A percentile compares a stretch with the other conserved stretches of the same genome.
Evolutionary conservation across 2,329 filamentous ascomycete genomes (phyloP).

Genomic region (Macrophomina tecta): DNA sequence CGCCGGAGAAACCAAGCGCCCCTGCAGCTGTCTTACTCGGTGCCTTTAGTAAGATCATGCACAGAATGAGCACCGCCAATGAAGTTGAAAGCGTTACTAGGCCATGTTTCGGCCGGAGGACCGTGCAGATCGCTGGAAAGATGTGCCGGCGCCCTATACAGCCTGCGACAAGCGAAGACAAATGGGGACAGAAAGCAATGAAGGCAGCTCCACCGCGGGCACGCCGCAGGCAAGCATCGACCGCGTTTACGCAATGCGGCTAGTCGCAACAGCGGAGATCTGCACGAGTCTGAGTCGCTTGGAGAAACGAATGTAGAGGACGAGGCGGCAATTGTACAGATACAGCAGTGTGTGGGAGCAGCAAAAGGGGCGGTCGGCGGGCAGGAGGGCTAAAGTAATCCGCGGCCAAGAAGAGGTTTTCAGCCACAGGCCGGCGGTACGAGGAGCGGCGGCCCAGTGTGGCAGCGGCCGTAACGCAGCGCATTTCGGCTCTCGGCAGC

Average conservation of each 20-base stretch:
- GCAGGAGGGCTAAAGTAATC: not conserved
- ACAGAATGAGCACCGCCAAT: not conserved
- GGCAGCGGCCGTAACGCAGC: slow-evolving; percentile 14
- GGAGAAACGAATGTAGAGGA: not conserved
- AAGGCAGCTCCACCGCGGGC: slow-evolving; percentile 20
- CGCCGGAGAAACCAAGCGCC: not conserved
- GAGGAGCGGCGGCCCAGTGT: not conserved
- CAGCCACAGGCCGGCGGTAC: slow-evolving; percentile 22
- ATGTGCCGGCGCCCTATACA: slow-evolving; percentile 19
- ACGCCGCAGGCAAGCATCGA: slow-evolving; percentile 12
- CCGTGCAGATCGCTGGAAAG: slow-evolving; percentile 9
- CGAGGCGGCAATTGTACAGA: not conserved
- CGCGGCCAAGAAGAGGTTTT: not conserved
- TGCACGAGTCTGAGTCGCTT: slow-evolving; percentile 13
- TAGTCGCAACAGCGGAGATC: slow-evolving; percentile 8
- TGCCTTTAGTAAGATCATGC: not conserved
- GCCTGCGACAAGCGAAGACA: slow-evolving; percentile 13
- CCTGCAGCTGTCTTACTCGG: not conserved
- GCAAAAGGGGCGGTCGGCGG: not conserved
- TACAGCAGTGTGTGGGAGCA: not conserved
- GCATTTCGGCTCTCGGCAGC: slow-evolving; percentile 16
- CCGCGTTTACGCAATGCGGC: slow-evolving; percentile 23
- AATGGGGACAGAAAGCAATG: slow-evolving; percentile 13
- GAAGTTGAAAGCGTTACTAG: not conserved
- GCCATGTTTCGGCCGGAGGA: not conserved